Evolutionary conservation across 257 asterid species (phyloP).

Genomic region (Solanum dulcamara): DNA sequence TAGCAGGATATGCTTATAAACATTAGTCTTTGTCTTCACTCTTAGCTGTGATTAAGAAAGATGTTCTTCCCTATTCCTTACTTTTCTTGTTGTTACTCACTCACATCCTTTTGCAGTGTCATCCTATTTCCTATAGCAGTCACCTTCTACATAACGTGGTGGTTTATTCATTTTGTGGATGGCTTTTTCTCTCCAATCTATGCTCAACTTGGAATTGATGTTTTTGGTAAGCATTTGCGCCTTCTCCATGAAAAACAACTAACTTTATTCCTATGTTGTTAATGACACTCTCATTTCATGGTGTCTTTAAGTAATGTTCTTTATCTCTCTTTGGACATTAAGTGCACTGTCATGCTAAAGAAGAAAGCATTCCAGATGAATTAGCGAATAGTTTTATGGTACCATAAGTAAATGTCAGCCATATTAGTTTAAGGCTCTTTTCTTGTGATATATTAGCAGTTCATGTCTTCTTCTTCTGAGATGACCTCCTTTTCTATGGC

Average conservation of each 20-base stretch:
- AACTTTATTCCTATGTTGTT: neutral
- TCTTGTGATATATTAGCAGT: neutral
- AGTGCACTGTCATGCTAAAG: neutral
- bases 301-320: neutral
- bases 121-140: conserved; percentile 33
- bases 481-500: neutral
- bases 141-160: conserved; percentile 40
- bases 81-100: neutral
- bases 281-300: neutral
- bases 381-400: neutral
- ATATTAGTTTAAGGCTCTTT: neutral
- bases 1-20: neutral
- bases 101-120: conserved; percentile 23
- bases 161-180: conserved; percentile 41
- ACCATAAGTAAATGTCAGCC: neutral
- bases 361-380: neutral
- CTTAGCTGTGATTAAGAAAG: neutral
- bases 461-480: neutral
- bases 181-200: conserved; percentile 36
- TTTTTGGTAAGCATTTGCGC: conserved; percentile 21
- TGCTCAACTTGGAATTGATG: conserved; percentile 30
- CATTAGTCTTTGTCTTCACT: neutral
- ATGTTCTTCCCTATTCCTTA: neutral
- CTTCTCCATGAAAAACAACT: neutral
- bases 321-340: neutral